phyloP scores from a whole-genome alignment of 2,329 filamentous ascomycete species.

The Hymenoscyphus linearis region DNA sequence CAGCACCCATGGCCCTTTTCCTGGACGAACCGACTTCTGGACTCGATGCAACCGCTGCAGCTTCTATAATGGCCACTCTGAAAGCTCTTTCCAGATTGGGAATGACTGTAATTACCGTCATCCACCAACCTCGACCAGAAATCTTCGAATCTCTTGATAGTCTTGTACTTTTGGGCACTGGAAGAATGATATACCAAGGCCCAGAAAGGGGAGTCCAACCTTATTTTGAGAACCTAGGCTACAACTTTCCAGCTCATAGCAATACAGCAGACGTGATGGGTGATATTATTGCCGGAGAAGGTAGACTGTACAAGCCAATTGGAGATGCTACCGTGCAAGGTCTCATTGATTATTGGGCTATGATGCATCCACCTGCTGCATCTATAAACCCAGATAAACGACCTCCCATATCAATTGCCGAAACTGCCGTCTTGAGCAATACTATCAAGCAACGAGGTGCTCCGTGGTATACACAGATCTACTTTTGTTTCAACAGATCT shows the following conservation, averaged over 20 bases:
- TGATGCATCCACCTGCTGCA: conserved; percentile 24
- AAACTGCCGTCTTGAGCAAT: conserved; percentile 38
- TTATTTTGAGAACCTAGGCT: conserved; percentile 50
- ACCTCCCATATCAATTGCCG: conserved; percentile 32
- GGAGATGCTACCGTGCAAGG: conserved; percentile 44
- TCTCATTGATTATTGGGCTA: conserved; percentile 45
- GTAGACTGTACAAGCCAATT: conserved; percentile 42
- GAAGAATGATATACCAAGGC: conserved; percentile 51
- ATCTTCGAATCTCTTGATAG: conserved; percentile 56
- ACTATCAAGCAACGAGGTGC: conserved; percentile 48
- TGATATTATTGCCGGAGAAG: conserved; percentile 57
- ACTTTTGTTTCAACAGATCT: conserved; percentile 47
- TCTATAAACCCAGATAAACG: conserved; percentile 22
- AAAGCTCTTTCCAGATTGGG: conserved; percentile 53
- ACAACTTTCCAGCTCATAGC: conserved; percentile 42
- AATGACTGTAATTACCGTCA: conserved; percentile 50
- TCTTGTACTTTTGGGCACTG: conserved; percentile 56
- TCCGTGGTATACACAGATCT: conserved; percentile 43
- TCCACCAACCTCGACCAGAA: conserved; percentile 50
- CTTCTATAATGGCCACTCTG: conserved; percentile 57
- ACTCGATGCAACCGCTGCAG: conserved; percentile 58
- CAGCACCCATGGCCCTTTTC: conserved; percentile 54
- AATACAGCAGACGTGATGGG: conserved; percentile 55
- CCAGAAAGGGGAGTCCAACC: conserved; percentile 37
- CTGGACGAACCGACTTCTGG: conserved; percentile 57